A percentile compares a stretch with the other conserved stretches of the same genome.
phyloP scores from a whole-genome alignment of 257 asterid genomes.

The Nicotiana obtusifolia region DNA sequence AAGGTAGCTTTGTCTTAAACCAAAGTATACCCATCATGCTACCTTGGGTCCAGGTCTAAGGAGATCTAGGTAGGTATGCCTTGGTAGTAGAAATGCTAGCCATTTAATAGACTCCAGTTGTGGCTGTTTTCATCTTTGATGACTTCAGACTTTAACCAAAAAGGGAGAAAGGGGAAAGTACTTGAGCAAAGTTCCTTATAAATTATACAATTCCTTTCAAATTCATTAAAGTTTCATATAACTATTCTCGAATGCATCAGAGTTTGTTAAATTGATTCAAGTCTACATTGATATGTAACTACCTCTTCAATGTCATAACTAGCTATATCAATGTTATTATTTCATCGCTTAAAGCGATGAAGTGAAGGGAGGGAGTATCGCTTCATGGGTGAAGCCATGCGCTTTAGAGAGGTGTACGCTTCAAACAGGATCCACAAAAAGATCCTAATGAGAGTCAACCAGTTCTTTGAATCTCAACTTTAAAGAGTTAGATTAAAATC shows the following conservation, averaged over 20 bases:
- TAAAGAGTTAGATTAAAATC: background rate
- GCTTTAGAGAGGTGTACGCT: background rate
- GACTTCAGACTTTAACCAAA: background rate
- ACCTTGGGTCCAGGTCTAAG: background rate
- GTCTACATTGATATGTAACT: background rate
- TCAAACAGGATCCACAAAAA: background rate
- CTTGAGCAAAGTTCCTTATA: background rate
- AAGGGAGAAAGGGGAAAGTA: background rate
- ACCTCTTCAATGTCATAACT: background rate
- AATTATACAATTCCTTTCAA: background rate
- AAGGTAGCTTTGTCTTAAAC: background rate
- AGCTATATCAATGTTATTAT: background rate
- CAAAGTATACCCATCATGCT: background rate
- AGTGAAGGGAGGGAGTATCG: background rate
- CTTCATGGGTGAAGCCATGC: slow-evolving; percentile 1
- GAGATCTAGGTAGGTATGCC: background rate
- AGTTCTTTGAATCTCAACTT: slow-evolving; percentile 2
- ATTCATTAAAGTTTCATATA: background rate
- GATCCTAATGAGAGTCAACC: background rate
- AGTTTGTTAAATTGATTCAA: background rate
- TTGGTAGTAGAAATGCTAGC: background rate
- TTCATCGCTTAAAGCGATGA: background rate
- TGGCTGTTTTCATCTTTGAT: background rate
- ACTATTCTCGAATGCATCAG: background rate
- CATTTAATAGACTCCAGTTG: background rate